Conservation (phyloP, 2,329 filamentous ascomycete genomes). For the Ophiocordyceps camponoti-rufipedis region DNA sequence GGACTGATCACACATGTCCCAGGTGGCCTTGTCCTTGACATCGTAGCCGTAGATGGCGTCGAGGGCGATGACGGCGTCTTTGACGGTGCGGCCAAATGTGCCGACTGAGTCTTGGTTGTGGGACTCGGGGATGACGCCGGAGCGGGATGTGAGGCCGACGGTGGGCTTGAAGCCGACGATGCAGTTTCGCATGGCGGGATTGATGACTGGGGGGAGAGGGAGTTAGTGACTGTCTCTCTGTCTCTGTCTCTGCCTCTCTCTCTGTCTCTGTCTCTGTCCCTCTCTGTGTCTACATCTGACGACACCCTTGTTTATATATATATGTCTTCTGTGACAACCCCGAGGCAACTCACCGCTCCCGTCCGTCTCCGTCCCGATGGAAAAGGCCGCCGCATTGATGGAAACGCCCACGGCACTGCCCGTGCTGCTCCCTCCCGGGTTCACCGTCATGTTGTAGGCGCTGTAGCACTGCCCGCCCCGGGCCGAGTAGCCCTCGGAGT, state of each 20-base stretch:
- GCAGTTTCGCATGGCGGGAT: constrained; percentile 49
- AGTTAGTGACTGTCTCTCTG: no score
- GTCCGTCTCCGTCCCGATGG: constrained; percentile 59
- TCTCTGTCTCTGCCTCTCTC: no score
- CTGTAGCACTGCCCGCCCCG: constrained; percentile 45
- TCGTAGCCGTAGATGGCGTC: constrained; percentile 53
- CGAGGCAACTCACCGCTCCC: constrained; percentile 30
- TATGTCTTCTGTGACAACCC: no score
- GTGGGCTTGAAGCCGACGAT: constrained; percentile 63
- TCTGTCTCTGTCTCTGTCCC: no score
- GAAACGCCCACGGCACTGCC: constrained; percentile 48
- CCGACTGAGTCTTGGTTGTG: constrained; percentile 53
- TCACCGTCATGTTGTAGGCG: constrained; percentile 50
- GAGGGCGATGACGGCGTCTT: constrained; percentile 48
- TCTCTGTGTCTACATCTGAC: no score
- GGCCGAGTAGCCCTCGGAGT: constrained; percentile 48
- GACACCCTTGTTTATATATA: no score
- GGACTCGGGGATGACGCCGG: constrained; percentile 45
- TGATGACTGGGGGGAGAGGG: constrained; percentile 31
- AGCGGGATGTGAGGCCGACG: constrained; percentile 50
- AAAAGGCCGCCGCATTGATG: constrained; percentile 42
- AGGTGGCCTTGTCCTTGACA: constrained; percentile 45
- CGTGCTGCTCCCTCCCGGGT: constrained; percentile 50
- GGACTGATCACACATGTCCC: constrained; percentile 17
- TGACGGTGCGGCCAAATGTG: constrained; percentile 45